Percentiles rank a stretch among this genome's conserved stretches.
These are phyloP conservation scores for Drosera spatulata DNA, from an alignment of 179 eudicot species.

Conservation along the genomic window DNA sequence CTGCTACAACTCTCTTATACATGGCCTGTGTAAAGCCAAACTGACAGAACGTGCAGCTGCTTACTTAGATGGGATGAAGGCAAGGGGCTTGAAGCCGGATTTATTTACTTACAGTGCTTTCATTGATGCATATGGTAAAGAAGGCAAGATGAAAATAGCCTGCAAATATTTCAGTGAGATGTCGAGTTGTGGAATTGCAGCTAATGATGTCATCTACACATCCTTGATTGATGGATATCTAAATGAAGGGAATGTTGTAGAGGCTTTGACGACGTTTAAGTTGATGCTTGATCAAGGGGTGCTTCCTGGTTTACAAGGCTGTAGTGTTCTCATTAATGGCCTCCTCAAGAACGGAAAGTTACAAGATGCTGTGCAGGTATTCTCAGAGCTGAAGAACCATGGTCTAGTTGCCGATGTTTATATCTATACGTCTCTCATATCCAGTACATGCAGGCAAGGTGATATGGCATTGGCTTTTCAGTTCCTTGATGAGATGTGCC, in stretches of 20 bases:
- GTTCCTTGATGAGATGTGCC: conserved; percentile 46
- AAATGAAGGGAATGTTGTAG: conserved; percentile 39
- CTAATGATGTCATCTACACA: conserved; percentile 41
- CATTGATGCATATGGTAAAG: conserved; percentile 40
- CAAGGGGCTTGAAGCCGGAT: conserved; percentile 47
- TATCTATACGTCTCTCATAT: conserved; percentile 60
- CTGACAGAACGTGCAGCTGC: conserved; percentile 48
- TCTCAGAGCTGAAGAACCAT: conserved; percentile 29
- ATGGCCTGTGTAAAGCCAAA: conserved; percentile 55
- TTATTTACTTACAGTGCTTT: conserved; percentile 60
- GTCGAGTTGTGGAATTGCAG: conserved; percentile 38
- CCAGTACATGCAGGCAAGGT: conserved; percentile 61
- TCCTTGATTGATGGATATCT: conserved; percentile 61
- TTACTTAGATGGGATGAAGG: conserved; percentile 45
- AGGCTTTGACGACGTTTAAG: conserved; percentile 39
- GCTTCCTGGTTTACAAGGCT: conserved; percentile 47
- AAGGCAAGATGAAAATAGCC: conserved; percentile 44
- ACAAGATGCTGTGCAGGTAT: conserved; percentile 39
- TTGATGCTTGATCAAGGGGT: conserved; percentile 37
- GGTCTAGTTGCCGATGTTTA: conserved; percentile 66
- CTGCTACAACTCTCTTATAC: conserved; percentile 57
- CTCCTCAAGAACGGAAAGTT: conserved; percentile 55
- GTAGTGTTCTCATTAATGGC: conserved; percentile 47
- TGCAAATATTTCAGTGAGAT: conserved; percentile 48
- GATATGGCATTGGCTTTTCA: conserved; percentile 47